Base-by-base conservation (phyloP, 129 eudicot species). In the Arctium lappa region DNA sequence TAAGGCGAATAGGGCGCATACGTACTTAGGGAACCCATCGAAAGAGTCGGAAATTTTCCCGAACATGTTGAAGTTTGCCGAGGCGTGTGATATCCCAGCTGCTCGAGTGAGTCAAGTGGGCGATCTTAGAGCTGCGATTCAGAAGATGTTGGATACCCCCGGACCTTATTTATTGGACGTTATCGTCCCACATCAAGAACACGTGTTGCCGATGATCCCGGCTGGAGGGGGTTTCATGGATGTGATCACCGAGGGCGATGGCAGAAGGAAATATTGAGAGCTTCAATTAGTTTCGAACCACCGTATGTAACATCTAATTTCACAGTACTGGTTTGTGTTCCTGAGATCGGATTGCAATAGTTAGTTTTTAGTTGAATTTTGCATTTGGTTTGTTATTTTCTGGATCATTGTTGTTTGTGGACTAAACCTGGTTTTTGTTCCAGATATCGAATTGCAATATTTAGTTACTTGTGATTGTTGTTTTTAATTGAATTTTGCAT, bases 151-250 rank as follows among this genome's bases (percentile, higher is more conserved):
- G 78, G 89, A 83, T 80, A 87, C 89, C 18, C 87, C 89, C 1
- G 89, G 89, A 48, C 89, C 89, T 10, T 87, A 87, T 78, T 75
- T 87, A 18, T 80, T 87, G 84, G 89, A 88, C 30, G 91, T 88
- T 8, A 83, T 88, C 6, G 91, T 88, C 34, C 91, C 91, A 1
- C 91, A 88, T 80, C 91, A 88, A 82, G 92, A 89, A 75, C 92
- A 89, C 62, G 92, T 89, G 30, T 84, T 89, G 80, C 92, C 92
- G 3, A 89, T 89, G 92, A 89, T 89, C 72, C 92, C 92, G 0
- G 86, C 88, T 44, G 92, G 92, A 5, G 92, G 87, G 2, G 92
- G 87, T 3, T 88, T 88, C 63, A 40, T 53, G 74, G 91, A 88
- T 66, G 84, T 84, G 34, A 88, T 88, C 78, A 86, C 86, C 0